phyloP scores from a whole-genome alignment of 257 asterid genomes.

The Coffea eugenioides region DNA sequence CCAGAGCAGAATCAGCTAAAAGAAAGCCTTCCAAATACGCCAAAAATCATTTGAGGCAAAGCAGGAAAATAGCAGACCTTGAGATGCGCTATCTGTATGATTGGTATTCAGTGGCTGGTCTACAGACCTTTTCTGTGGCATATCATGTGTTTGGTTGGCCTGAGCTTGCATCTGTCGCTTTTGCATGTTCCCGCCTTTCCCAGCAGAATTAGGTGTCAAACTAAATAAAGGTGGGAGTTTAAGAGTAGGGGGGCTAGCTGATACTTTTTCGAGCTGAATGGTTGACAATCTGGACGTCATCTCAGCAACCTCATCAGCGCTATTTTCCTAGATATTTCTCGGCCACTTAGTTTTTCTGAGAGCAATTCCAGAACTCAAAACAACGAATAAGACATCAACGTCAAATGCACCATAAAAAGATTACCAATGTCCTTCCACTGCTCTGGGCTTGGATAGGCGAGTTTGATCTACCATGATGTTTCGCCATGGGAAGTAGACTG shows the following conservation, averaged over 20 bases:
- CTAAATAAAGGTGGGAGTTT: slow-evolving; percentile 96
- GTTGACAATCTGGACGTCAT: slow-evolving; percentile 72
- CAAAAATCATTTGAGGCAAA: background rate
- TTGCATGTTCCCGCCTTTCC: slow-evolving; percentile 72
- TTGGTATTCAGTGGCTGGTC: slow-evolving; percentile 49
- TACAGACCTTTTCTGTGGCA: slow-evolving; percentile 43
- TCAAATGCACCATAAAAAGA: slow-evolving; percentile 11
- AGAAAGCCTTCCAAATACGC: background rate
- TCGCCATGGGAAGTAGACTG: slow-evolving; percentile 53
- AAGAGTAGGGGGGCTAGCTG: slow-evolving; percentile 78
- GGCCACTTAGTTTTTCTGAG: slow-evolving; percentile 14
- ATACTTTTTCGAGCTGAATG: slow-evolving; percentile 68
- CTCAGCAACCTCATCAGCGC: slow-evolving; percentile 64
- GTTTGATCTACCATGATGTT: slow-evolving; percentile 53
- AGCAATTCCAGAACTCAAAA: slow-evolving; percentile 22
- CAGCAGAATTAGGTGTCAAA: slow-evolving; percentile 81
- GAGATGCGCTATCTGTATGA: slow-evolving; percentile 44
- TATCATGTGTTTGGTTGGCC: slow-evolving; percentile 48
- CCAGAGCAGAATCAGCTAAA: slow-evolving; percentile 6
- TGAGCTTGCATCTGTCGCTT: slow-evolving; percentile 62
- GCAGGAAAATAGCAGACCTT: slow-evolving; percentile 48
- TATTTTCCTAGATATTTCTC: slow-evolving; percentile 58
- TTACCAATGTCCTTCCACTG: slow-evolving; percentile 77
- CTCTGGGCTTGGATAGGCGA: slow-evolving; percentile 70
- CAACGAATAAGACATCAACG: background rate